Evolutionary conservation across 2,329 filamentous ascomycete genomes (phyloP).

Genomic region (Phoma sp.): DNA sequence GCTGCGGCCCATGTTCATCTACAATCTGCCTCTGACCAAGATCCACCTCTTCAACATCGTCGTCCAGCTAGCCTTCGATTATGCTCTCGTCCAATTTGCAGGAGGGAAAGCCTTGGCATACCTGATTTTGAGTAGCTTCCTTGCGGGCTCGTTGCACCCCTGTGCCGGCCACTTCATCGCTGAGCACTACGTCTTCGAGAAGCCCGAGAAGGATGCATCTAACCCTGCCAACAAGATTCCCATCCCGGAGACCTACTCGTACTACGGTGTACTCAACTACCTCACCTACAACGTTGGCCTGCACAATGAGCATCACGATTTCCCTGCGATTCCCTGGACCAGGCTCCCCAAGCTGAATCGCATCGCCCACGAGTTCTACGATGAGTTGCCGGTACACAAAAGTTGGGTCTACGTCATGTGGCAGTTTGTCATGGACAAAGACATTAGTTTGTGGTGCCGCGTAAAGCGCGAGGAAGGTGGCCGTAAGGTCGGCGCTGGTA

Average conservation of each 20-base stretch:
- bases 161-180: conserved; percentile 98
- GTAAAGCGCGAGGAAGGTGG: conserved; percentile 89
- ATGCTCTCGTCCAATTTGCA: conserved; percentile 65
- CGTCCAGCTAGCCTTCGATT: conserved; percentile 80
- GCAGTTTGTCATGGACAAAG: conserved; percentile 91
- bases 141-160: conserved; percentile 91
- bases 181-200: conserved; percentile 72
- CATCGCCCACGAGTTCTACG: conserved; percentile 91
- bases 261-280: conserved; percentile 91
- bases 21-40: conserved; percentile 83
- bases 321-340: conserved; percentile 96
- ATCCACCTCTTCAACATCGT: conserved; percentile 83
- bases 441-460: conserved; percentile 87
- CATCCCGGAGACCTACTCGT: conserved; percentile 93
- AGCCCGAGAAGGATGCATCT: conserved; percentile 59
- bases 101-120: conserved; percentile 75
- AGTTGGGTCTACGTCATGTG: conserved; percentile 95
- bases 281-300: conserved; percentile 96
- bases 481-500: conserved; percentile 59
- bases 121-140: conserved; percentile 86
- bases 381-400: conserved; percentile 80
- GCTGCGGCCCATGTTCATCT: conserved; percentile 91
- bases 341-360: conserved; percentile 75
- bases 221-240: conserved; percentile 58
- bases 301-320: conserved; percentile 99